These are phyloP conservation scores for Hansenula lynferdii DNA, from an alignment of 1,139 yeast species.

Conservation along the genomic window DNA sequence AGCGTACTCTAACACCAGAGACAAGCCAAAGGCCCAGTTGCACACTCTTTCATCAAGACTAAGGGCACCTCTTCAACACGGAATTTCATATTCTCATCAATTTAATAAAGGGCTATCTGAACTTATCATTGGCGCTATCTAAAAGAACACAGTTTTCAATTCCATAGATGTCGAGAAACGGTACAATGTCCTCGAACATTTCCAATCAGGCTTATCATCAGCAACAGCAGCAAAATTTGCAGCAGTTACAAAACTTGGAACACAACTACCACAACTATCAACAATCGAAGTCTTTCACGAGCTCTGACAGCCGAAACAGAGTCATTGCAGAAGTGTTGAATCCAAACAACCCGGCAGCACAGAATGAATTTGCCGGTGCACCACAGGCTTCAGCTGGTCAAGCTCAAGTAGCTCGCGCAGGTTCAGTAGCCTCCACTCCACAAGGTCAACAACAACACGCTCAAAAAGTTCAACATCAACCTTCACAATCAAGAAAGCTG, in stretches of 20 bases:
- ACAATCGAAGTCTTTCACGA: slow-evolving; percentile 30
- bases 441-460: neutral
- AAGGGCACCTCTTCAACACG: too few relatives aligned
- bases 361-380: neutral
- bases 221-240: slow-evolving; percentile 32
- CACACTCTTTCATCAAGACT: too few relatives aligned
- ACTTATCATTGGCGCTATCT: too few relatives aligned
- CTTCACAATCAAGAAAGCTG: slow-evolving; percentile 2
- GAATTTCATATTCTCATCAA: too few relatives aligned
- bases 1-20: too few relatives aligned
- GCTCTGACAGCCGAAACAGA: slow-evolving; percentile 17
- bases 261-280: slow-evolving; percentile 26
- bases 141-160: neutral
- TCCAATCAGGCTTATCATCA: slow-evolving; percentile 33
- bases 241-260: slow-evolving; percentile 29
- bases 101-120: neutral
- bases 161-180: slow-evolving; percentile 26
- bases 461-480: slow-evolving; percentile 10
- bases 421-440: slow-evolving; percentile 3
- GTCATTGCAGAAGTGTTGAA: slow-evolving; percentile 10
- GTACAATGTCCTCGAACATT: slow-evolving; percentile 30
- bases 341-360: slow-evolving; percentile 3
- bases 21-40: too few relatives aligned
- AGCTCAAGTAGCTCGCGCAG: neutral
- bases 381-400: neutral